A percentile compares a stretch with the other conserved stretches of the same genome.
These are phyloP conservation scores for Favolaschia claudopus DNA, from an alignment of 768 basidiomycete genomes.

Conservation along the genomic window DNA sequence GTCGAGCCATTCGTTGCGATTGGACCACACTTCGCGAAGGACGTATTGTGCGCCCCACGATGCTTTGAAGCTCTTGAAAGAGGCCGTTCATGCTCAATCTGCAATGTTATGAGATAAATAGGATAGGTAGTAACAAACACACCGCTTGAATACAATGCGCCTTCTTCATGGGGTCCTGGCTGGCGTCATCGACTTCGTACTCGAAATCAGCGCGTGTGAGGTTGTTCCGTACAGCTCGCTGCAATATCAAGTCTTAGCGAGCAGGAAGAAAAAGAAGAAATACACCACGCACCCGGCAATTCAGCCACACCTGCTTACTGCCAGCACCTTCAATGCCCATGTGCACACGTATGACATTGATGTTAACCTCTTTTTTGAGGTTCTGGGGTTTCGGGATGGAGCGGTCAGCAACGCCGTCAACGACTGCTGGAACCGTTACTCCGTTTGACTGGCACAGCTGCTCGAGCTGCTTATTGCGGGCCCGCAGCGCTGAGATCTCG, in stretches of 20 bases:
- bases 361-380: not conserved
- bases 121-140: not conserved
- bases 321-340: not conserved
- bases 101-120: not conserved
- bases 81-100: slow-evolving; percentile 3
- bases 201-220: not conserved
- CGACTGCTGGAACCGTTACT: no score
- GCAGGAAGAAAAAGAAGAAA: not conserved
- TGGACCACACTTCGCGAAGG: not conserved
- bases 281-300: not conserved
- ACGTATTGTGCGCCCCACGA: not conserved
- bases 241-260: not conserved
- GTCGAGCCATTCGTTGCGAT: not conserved
- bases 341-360: not conserved
- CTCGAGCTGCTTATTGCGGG: not conserved
- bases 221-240: not conserved
- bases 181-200: not conserved
- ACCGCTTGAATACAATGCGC: not conserved
- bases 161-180: not conserved
- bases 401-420: not conserved
- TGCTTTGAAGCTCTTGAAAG: not conserved
- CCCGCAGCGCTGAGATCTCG: not conserved
- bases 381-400: not conserved
- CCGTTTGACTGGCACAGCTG: not conserved
- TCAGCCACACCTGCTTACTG: not conserved